Evolutionary conservation across 78 protist species (phyloP).

Genomic region (Dictyostelium brefeldianum): DNA sequence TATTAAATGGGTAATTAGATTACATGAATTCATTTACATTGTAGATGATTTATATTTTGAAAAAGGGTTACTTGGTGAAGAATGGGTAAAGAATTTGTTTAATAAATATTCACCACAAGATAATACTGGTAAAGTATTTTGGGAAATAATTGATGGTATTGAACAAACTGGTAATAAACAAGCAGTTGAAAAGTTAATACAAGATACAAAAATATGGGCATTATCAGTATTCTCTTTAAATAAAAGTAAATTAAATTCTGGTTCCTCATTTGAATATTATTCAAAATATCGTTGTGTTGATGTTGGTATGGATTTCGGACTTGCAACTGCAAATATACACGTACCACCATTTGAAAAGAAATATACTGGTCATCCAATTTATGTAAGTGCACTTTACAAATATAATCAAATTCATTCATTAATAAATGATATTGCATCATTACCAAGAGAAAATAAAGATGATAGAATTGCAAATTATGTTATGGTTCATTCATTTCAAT

Average conservation of each 20-base stretch:
- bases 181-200: background rate
- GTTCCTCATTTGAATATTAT: background rate
- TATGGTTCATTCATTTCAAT: background rate
- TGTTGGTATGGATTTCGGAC: background rate
- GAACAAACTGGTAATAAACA: background rate
- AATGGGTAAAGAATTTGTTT: background rate
- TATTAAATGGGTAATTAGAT: background rate
- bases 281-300: background rate
- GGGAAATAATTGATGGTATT: background rate
- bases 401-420: background rate
- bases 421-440: background rate
- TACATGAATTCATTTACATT: background rate
- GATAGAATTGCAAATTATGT: background rate
- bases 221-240: background rate
- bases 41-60: background rate
- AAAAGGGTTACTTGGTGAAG: background rate
- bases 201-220: background rate
- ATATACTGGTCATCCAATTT: background rate
- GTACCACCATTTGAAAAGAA: too few relatives aligned
- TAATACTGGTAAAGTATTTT: background rate
- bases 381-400: too few relatives aligned
- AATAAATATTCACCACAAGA: background rate
- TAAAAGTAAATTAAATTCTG: background rate
- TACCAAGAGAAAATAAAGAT: background rate
- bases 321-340: too few relatives aligned